These are phyloP conservation scores for Stygiomarasmius scandens DNA, from an alignment of 1,284 basidiomycete genomes.

Conservation along the genomic window DNA sequence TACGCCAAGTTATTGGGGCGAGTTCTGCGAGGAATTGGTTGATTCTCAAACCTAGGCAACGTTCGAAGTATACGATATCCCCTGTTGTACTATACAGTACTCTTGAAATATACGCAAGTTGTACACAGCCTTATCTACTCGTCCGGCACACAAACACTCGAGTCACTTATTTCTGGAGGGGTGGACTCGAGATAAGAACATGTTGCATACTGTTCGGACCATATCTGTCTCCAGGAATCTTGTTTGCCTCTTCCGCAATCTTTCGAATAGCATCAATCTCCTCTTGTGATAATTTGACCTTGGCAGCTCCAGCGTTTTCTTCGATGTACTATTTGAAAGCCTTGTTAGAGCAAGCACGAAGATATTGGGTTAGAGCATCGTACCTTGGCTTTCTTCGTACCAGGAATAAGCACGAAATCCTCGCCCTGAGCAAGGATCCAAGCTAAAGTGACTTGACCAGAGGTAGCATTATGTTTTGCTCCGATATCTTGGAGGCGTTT, in stretches of 20 bases:
- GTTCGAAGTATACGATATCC: too few species aligned
- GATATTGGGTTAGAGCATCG: not conserved
- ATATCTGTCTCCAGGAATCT: slow-evolving; percentile 11
- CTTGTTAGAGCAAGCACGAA: not conserved
- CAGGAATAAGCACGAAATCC: slow-evolving; percentile 46
- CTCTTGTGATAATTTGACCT: slow-evolving; percentile 11
- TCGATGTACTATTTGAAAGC: slow-evolving; percentile 17
- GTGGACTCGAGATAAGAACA: too few species aligned
- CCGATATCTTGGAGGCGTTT: slow-evolving; percentile 38
- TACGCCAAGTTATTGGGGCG: slow-evolving; percentile 18
- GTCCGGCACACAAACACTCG: too few species aligned
- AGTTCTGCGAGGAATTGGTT: not conserved
- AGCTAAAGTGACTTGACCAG: slow-evolving; percentile 48
- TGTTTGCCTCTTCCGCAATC: slow-evolving; percentile 23
- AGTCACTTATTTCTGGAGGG: too few species aligned
- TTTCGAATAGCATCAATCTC: not conserved
- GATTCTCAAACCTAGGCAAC: not conserved
- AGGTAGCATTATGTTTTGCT: slow-evolving; percentile 34
- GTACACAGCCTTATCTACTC: too few species aligned
- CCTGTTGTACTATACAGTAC: not conserved
- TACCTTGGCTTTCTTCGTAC: slow-evolving; percentile 29
- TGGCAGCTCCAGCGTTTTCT: slow-evolving; percentile 21
- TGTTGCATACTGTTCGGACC: too few species aligned
- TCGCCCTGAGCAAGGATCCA: slow-evolving; percentile 47
- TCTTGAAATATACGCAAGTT: not conserved